phyloP scores from a whole-genome alignment of 208 protist genomes.

The Acanthamoeba sp. region DNA sequence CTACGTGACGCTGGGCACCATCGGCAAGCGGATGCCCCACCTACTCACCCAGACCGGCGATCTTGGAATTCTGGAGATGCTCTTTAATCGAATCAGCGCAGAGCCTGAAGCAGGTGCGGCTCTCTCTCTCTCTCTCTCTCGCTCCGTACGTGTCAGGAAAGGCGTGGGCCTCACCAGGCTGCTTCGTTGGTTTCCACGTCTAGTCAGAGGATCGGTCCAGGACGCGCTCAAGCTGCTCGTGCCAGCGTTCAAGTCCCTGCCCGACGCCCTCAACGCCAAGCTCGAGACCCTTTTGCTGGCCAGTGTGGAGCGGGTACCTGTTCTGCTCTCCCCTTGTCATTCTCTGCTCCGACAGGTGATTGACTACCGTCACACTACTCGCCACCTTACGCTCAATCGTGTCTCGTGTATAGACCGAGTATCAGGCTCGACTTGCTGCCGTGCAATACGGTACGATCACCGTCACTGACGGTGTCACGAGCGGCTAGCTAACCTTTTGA shows the following conservation, averaged over 20 bases:
- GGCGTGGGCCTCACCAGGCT: too few relatives aligned
- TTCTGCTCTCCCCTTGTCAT: neutral
- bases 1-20: slow-evolving; percentile 59
- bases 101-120: slow-evolving; percentile 57
- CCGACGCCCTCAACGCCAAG: slow-evolving; percentile 21
- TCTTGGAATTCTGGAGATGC: slow-evolving; percentile 62
- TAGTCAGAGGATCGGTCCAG: slow-evolving; percentile 62
- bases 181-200: neutral
- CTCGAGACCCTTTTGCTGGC: neutral
- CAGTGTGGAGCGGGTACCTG: slow-evolving; percentile 34
- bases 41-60: slow-evolving; percentile 58
- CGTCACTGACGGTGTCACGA: too few relatives aligned
- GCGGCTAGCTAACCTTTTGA: too few relatives aligned
- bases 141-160: too few relatives aligned
- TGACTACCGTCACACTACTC: too few relatives aligned
- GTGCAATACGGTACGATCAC: slow-evolving; percentile 68
- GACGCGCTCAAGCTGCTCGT: slow-evolving; percentile 71
- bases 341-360: neutral
- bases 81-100: slow-evolving; percentile 29
- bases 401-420: neutral
- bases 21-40: slow-evolving; percentile 67
- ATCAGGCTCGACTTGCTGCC: slow-evolving; percentile 40
- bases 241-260: slow-evolving; percentile 38
- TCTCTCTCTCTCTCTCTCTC: neutral
- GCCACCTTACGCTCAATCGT: neutral